Evolutionary conservation across 2,329 filamentous ascomycete genomes (phyloP), one percentile per base, ranked within the genome.

Genomic region (Nectriaceae sp.): DNA sequence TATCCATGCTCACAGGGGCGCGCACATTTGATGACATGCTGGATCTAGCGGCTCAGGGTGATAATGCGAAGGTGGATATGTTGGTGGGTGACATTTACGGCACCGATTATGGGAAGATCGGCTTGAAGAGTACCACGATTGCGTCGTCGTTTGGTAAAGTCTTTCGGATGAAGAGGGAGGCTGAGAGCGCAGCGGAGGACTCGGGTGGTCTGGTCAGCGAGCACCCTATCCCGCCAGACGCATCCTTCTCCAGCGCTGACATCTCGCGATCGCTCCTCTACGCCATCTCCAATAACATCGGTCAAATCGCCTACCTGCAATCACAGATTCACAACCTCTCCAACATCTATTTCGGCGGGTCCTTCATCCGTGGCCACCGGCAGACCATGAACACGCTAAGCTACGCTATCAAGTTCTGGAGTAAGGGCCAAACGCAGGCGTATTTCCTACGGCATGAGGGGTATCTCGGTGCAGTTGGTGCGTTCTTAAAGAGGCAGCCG

Each of bases 351-450:
- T 99, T 99, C 70, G 94, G 94, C 19, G 94, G 94, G 20, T 94
- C 89, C 5, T 99, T 97, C 67, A 97, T 99, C 65, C 86, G 94
- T 36, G 94, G 94, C 35, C 94, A 99, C 69, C 85, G 89, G 15
- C 94, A 97, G 73, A 99, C 94, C 11, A 99, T 99, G 83, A 96
- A 97, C 70, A 97, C 94, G 0, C 77, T 99, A 10, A 92, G 88
- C 46, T 99, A 96, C 65, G 94, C 93, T 65, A 97, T 99, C 72
- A 90, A 90, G 60, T 99, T 97, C 73, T 99, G 94, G 94, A 91
- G 88, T 58, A 90, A 94, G 65, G 93, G 92, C 36, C 79, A 85
- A 64, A 97, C 96, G 70, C 90, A 97, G 70, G 94, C 94, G 1
- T 97, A 96, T 68, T 99, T 99, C 69, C 69, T 99, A 50, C 81